These are phyloP conservation scores for Globisporangium carolinianum DNA, from an alignment of 352 stramenopile genomes.

Conservation along the genomic window DNA sequence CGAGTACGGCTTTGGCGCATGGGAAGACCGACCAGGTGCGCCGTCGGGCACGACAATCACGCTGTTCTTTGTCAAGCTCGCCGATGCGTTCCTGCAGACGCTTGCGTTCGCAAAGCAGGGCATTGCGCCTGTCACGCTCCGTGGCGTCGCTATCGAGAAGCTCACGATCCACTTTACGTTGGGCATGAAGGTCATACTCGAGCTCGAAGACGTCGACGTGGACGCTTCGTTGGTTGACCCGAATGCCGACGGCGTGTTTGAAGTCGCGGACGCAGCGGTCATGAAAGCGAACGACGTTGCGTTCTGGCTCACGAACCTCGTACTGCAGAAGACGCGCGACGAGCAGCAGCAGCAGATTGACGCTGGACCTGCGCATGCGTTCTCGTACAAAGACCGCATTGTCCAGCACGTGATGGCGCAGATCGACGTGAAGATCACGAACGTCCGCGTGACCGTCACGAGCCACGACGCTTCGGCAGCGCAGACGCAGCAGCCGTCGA, in stretches of 20 bases:
- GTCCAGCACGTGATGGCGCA: slow-evolving; percentile 54
- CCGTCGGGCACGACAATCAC: slow-evolving; percentile 41
- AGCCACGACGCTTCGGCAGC: slow-evolving; percentile 5
- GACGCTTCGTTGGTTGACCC: slow-evolving; percentile 37
- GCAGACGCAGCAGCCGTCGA: background rate
- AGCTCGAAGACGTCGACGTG: slow-evolving; percentile 39
- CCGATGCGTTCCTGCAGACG: slow-evolving; percentile 43
- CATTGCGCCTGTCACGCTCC: slow-evolving; percentile 34
- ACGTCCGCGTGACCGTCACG: slow-evolving; percentile 33
- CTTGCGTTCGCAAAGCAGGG: slow-evolving; percentile 55
- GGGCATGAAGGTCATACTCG: slow-evolving; percentile 47
- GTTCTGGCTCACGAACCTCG: slow-evolving; percentile 26
- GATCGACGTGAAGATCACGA: slow-evolving; percentile 42
- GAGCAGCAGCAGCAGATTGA: slow-evolving; percentile 23
- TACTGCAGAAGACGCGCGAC: slow-evolving; percentile 28
- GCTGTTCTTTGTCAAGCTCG: slow-evolving; percentile 48
- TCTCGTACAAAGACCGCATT: slow-evolving; percentile 57
- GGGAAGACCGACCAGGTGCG: slow-evolving; percentile 21
- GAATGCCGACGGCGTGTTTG: slow-evolving; percentile 30
- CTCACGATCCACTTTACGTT: slow-evolving; percentile 40
- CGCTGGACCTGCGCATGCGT: slow-evolving; percentile 16
- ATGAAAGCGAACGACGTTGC: slow-evolving; percentile 48
- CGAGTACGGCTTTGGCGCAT: slow-evolving; percentile 44
- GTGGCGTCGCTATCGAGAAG: slow-evolving; percentile 29
- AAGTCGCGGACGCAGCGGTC: slow-evolving; percentile 38